A percentile compares a stretch with the other conserved stretches of the same genome.
Conservation (phyloP, 1,284 basidiomycete species). For the Cerioporus squamosus region DNA sequence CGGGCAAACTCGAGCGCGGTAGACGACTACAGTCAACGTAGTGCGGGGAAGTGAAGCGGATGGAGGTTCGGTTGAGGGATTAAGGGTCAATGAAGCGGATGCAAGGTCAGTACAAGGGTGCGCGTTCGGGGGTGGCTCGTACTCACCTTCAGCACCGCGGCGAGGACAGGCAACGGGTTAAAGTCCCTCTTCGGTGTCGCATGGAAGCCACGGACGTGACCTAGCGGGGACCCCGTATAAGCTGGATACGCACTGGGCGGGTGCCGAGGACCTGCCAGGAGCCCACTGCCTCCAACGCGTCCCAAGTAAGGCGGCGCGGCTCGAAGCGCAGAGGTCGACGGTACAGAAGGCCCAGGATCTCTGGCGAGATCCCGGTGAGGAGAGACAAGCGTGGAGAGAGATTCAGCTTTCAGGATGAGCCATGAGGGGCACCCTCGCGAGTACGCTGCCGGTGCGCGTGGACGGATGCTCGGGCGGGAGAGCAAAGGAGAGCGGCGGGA, state of each 20-base stretch:
- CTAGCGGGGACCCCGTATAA: not conserved
- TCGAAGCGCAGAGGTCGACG: not conserved
- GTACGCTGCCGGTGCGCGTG: not conserved
- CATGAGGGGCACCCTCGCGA: not conserved
- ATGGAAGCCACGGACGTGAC: conserved; percentile 40
- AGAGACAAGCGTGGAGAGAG: not conserved
- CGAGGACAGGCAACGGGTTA: conserved; percentile 42
- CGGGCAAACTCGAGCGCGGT: conserved; percentile 63
- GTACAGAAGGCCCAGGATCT: not conserved
- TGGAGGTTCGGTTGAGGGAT: not conserved
- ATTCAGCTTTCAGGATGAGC: not conserved
- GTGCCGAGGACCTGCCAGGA: not conserved
- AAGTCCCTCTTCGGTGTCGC: conserved; percentile 42
- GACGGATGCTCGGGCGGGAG: not conserved
- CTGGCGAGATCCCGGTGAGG: not conserved
- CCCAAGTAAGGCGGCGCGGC: not conserved
- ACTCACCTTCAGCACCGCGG: conserved; percentile 53
- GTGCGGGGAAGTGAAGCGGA: not conserved
- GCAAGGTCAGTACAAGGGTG: conserved; percentile 14
- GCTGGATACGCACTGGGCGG: not conserved
- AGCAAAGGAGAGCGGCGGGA: conserved; percentile 16
- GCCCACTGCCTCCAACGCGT: not conserved
- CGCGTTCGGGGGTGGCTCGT: not conserved
- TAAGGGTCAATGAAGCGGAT: conserved; percentile 10
- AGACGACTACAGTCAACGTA: conserved; percentile 43